phyloP scores from a whole-genome alignment of 129 eudicot species.

The Solidago caesia region DNA sequence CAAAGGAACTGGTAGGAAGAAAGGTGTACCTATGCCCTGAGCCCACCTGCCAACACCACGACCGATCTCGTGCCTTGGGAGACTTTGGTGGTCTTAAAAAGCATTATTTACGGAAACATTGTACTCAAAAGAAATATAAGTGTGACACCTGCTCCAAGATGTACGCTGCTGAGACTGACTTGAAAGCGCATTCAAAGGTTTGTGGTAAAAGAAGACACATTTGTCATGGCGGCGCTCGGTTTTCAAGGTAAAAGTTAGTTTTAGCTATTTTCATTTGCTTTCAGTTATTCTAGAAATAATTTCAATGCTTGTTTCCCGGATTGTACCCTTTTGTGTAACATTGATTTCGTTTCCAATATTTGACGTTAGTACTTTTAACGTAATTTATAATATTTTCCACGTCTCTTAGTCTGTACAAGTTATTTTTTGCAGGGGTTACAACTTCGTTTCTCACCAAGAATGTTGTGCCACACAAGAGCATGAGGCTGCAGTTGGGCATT shows the following conservation, averaged over 20 bases:
- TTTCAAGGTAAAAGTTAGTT: constrained; percentile 38
- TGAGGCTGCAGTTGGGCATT: neutral
- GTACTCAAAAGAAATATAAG: constrained; percentile 38
- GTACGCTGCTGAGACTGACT: constrained; percentile 48
- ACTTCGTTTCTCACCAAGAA: neutral
- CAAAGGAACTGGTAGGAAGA: constrained; percentile 28
- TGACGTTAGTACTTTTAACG: too few species aligned
- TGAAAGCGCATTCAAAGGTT: constrained; percentile 50
- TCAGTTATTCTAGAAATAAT: too few species aligned
- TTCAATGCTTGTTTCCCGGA: too few species aligned
- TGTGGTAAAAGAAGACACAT: constrained; percentile 46
- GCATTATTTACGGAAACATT: constrained; percentile 54
- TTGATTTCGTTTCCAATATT: too few species aligned
- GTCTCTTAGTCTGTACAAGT: too few species aligned
- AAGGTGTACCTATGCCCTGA: constrained; percentile 54
- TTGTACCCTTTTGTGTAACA: too few species aligned
- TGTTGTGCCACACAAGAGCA: too few species aligned
- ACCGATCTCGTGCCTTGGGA: constrained; percentile 48
- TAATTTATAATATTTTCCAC: too few species aligned
- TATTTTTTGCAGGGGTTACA: neutral
- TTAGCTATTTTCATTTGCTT: neutral
- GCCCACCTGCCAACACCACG: constrained; percentile 46
- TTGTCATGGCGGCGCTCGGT: constrained; percentile 46
- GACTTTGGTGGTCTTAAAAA: constrained; percentile 64
- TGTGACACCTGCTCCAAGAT: constrained; percentile 47